Conservation (phyloP, 441 rosid genomes). For the Adansonia grandidieri region DNA sequence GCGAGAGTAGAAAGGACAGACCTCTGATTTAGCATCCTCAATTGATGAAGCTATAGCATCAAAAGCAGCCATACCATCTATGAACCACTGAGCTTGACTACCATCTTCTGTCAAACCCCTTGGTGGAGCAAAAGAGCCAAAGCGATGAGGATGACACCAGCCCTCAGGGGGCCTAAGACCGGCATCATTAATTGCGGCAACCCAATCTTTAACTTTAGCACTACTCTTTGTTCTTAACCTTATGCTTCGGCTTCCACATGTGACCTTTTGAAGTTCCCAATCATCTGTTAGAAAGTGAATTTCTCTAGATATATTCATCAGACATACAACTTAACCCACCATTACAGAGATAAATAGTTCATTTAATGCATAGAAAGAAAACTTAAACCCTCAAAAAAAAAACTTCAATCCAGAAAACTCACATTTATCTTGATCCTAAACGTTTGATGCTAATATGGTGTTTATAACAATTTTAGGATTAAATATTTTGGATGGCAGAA, state of each 20-base stretch:
- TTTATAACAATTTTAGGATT: not conserved
- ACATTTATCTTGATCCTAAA: constrained; percentile 6
- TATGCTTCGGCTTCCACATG: constrained; percentile 90
- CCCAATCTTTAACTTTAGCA: constrained; percentile 97
- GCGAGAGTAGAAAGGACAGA: constrained; percentile 41
- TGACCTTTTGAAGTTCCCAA: constrained; percentile 69
- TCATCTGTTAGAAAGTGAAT: constrained; percentile 47
- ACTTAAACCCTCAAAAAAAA: constrained; percentile 7
- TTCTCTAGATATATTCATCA: constrained; percentile 37
- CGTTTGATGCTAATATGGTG: not conserved
- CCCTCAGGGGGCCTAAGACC: constrained; percentile 99
- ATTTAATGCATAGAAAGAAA: not conserved
- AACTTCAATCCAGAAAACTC: not conserved
- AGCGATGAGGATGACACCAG: constrained; percentile 99
- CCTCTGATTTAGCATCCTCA: constrained; percentile 98
- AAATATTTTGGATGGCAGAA: constrained; percentile 10
- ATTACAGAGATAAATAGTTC: constrained; percentile 5
- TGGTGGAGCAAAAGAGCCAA: constrained; percentile 98
- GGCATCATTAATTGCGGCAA: constrained; percentile 93
- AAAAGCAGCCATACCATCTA: constrained; percentile 96
- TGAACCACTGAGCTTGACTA: constrained; percentile 97
- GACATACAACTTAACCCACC: constrained; percentile 25
- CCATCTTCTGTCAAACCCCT: constrained; percentile 98
- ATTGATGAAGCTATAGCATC: constrained; percentile 88
- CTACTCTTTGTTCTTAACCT: constrained; percentile 73